phyloP scores from a whole-genome alignment of 2,329 filamentous ascomycete genomes.

The Didymella keratinophila region DNA sequence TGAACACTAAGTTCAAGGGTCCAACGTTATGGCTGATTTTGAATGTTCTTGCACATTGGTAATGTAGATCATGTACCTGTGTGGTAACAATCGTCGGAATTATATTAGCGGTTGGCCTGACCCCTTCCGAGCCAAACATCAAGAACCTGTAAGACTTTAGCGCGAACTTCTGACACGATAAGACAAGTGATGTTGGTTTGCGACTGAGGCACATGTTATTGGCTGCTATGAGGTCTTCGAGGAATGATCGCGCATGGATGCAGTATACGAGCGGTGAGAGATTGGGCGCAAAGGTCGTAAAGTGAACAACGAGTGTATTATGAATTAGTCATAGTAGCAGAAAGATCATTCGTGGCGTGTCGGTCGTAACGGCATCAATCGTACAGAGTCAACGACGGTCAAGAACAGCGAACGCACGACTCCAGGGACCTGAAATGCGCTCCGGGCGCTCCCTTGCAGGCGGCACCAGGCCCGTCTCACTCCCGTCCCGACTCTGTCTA shows the following conservation, averaged over 20 bases:
- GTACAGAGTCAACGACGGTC: constrained; percentile 5
- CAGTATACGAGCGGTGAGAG: not conserved
- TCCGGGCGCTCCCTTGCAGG: constrained; percentile 10
- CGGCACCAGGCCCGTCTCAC: constrained; percentile 16
- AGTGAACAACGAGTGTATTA: not conserved
- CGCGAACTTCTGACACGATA: not conserved
- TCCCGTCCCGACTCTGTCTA: constrained; percentile 13
- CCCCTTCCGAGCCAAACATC: not conserved
- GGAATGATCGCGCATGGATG: not conserved
- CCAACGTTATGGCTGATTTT: not conserved
- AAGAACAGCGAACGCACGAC: constrained; percentile 20
- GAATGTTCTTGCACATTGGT: not conserved
- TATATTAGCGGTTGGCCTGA: not conserved
- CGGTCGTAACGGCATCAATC: not conserved
- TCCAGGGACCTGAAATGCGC: constrained; percentile 24
- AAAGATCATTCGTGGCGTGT: not conserved
- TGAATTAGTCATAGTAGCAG: not conserved
- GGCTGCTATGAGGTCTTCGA: not conserved
- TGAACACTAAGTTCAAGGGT: not conserved
- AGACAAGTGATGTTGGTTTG: not conserved
- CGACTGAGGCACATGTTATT: not conserved
- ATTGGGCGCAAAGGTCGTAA: not conserved
- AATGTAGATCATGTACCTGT: not conserved
- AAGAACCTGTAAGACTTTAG: not conserved
- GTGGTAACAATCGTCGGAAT: not conserved